Conservation (phyloP, 139 green algal species). For the Volvox reticuliferus region DNA sequence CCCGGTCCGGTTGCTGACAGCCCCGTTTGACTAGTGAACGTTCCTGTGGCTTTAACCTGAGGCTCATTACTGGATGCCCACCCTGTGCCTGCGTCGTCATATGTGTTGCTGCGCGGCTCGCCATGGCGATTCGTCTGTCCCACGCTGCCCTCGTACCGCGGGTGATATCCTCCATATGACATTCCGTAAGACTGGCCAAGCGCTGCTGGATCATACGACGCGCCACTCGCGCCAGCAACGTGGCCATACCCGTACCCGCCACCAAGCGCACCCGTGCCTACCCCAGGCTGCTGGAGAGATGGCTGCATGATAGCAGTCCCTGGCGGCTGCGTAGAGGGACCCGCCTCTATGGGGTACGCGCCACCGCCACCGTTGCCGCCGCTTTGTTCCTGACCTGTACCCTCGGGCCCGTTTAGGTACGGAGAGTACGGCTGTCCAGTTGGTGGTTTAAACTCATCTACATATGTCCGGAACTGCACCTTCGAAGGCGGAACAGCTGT, state of each 20-base stretch:
- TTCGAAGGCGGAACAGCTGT: constrained; percentile 28
- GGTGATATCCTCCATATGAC: neutral
- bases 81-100: constrained; percentile 22
- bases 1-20: neutral
- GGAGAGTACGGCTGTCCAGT: constrained; percentile 41
- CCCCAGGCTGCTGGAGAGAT: neutral
- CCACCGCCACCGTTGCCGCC: neutral
- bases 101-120: neutral
- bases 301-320: neutral
- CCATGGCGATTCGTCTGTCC: neutral
- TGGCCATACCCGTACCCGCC: neutral
- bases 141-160: neutral
- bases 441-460: constrained; percentile 41
- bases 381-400: neutral
- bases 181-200: neutral
- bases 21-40: constrained; percentile 1
- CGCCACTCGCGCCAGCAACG: neutral
- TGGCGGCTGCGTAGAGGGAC: neutral
- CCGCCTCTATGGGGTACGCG: neutral
- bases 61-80: constrained; percentile 17
- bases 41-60: neutral
- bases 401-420: constrained; percentile 16
- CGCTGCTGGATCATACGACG: neutral
- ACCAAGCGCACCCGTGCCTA: neutral
- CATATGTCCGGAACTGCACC: constrained; percentile 32